Evolutionary conservation across 352 stramenopile species (phyloP).

Genomic region (Globisporangium mamillatum): DNA sequence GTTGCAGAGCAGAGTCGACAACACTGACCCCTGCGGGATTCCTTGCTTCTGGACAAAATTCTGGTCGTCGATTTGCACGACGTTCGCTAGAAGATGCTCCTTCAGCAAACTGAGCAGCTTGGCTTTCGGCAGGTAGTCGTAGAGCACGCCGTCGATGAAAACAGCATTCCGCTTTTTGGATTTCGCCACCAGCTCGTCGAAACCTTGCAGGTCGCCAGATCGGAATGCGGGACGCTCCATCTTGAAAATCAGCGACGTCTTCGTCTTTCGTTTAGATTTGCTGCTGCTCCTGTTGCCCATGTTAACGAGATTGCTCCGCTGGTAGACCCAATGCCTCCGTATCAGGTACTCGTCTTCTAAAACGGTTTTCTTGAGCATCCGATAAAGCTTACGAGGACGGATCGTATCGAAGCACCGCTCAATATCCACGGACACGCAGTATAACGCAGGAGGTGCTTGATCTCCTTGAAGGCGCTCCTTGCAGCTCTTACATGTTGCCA

Average conservation of each 20-base stretch:
- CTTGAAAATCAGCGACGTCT: constrained; percentile 43
- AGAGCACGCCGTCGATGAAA: constrained; percentile 74
- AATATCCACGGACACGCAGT: constrained; percentile 73
- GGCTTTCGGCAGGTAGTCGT: constrained; percentile 59
- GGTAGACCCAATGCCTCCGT: constrained; percentile 70
- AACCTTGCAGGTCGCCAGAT: constrained; percentile 49
- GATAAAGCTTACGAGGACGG: constrained; percentile 54
- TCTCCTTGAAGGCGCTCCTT: constrained; percentile 10
- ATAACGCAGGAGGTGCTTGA: constrained; percentile 23
- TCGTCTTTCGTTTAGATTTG: neutral
- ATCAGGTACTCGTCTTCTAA: constrained; percentile 74
- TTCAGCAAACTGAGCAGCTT: constrained; percentile 54
- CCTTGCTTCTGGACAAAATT: constrained; percentile 58
- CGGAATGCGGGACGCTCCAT: constrained; percentile 52
- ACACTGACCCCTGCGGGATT: constrained; percentile 79
- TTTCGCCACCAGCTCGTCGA: constrained; percentile 45
- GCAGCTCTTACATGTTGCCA: constrained; percentile 33
- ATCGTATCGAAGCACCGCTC: constrained; percentile 84
- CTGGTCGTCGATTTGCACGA: constrained; percentile 47
- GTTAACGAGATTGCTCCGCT: constrained; percentile 28
- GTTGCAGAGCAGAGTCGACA: constrained; percentile 80
- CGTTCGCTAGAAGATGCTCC: constrained; percentile 61
- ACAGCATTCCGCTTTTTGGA: constrained; percentile 45
- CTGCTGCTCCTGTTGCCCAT: constrained; percentile 14
- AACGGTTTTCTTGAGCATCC: constrained; percentile 60